These are phyloP conservation scores for Cocos nucifera DNA, from an alignment of 176 grass and related monocot genomes.

Conservation along the genomic window DNA sequence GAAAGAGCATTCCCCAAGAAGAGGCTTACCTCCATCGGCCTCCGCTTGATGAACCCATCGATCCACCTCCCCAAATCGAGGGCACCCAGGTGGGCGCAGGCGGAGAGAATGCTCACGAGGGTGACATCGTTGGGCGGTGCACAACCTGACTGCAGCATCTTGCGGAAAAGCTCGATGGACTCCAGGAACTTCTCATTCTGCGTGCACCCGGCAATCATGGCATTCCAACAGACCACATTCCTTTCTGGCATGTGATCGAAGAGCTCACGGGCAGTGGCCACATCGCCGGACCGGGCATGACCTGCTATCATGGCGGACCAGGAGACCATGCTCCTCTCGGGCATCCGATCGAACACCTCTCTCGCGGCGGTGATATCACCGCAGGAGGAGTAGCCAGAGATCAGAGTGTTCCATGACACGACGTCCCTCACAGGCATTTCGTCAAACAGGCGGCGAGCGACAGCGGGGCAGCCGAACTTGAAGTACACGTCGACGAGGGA, in stretches of 20 bases:
- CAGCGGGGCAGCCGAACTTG: conserved; percentile 4
- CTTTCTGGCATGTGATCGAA: conserved; percentile 21
- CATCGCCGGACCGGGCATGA: conserved; percentile 21
- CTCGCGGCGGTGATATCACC: conserved; percentile 22
- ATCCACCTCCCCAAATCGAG: conserved; percentile 26
- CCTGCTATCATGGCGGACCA: conserved; percentile 50
- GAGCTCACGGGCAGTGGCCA: conserved; percentile 15
- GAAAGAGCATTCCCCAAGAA: conserved; percentile 35
- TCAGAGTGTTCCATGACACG: conserved; percentile 44
- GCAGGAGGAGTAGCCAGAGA: conserved; percentile 22
- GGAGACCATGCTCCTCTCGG: conserved; percentile 30
- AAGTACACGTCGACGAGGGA: conserved; percentile 20
- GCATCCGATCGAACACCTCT: conserved; percentile 31
- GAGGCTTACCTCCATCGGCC: not conserved
- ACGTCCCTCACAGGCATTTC: conserved; percentile 38
- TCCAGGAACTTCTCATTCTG: conserved; percentile 1
- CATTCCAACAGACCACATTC: conserved; percentile 38
- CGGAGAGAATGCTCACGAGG: conserved; percentile 24
- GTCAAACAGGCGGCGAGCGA: conserved; percentile 24
- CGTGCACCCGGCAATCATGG: conserved; percentile 37
- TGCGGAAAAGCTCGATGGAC: conserved; percentile 19
- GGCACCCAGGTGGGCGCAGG: conserved; percentile 32
- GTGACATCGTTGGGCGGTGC: conserved; percentile 28
- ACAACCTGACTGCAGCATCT: not conserved
- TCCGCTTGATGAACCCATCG: conserved; percentile 11